Base-by-base conservation (phyloP, 106 monocot species). In the Allium cepa region DNA sequence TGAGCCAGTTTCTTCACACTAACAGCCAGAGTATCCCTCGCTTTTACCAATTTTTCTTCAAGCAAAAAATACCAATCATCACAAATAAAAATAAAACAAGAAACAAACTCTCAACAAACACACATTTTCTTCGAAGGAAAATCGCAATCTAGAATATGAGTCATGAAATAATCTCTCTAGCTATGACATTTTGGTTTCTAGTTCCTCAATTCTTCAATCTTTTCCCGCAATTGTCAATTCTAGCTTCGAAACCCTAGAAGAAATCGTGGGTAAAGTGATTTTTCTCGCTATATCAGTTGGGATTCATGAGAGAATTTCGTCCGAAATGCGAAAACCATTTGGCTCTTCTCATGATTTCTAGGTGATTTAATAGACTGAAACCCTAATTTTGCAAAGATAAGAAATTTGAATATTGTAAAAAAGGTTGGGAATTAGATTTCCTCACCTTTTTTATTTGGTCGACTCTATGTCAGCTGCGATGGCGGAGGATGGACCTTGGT, bases 261-360 rank as follows among this genome's bases (percentile, higher is more conserved):
- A 68, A 67, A 93, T 89, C 55, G 93, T 88, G 73, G 88, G 81
- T 55, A 86, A 83, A 28, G 93, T 89, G 88, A 93, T 88, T 78
- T 83, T 85, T 74, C 88, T 71, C 18, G 93, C 88, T 8, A 93
- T 56, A 72, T 93, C 85, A 36, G 75, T 77, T 9, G 88, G 88
- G 47, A 93, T 83, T 63, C 88, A 79, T 0, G 88, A 60, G 22
- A 88, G 85, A 58, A 93, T 88, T 71, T 88, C 85, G 36, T 83
- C 82, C 2, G 88, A 82, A 11, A 93, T 62, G 49, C 77, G 66
- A 77, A 89, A 89, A 63, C 84, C 83, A 13, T 64, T 47, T 22
- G 47, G 22, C 61, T 62, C 61, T 59, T 47, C 60, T 68, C 67
- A 75, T 75, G 46, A n/a, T 8, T 45, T 17, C 13, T 9, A 53